phyloP scores from a whole-genome alignment of 148 eudicot species.

The Rhododendron mucronatum region DNA sequence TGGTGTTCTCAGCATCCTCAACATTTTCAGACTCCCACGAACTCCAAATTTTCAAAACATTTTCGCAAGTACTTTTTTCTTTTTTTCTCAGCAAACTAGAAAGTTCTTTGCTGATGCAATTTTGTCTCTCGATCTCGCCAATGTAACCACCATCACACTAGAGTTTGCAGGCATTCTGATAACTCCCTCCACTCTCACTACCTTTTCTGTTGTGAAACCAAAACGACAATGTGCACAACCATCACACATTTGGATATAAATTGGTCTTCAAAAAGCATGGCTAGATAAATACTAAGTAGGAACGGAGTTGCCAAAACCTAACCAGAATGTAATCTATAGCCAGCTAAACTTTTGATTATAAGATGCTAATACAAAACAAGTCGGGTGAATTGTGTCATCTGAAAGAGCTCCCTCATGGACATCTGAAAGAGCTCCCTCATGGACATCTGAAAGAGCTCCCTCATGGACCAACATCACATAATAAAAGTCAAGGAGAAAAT shows the following conservation, averaged over 20 bases:
- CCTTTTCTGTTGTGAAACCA: neutral
- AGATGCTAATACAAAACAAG: neutral
- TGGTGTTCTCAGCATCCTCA: neutral
- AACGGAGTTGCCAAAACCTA: neutral
- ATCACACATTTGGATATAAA: neutral
- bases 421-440: neutral
- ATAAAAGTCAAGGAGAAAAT: neutral
- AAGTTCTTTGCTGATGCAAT: neutral
- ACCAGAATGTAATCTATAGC: neutral
- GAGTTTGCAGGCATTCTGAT: neutral
- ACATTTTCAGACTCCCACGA: neutral
- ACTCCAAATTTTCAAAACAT: neutral
- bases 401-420: neutral
- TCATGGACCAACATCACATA: neutral
- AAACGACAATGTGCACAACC: neutral
- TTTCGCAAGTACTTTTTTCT: neutral
- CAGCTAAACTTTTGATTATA: neutral
- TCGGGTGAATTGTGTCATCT: neutral
- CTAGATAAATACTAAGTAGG: neutral
- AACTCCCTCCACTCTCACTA: neutral
- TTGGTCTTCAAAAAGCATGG: neutral
- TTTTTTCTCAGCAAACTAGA: neutral
- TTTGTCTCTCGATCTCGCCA: neutral
- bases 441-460: neutral
- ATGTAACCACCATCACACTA: neutral